Base-by-base conservation (phyloP, 1,284 basidiomycete species). In the Puccinia triticina region DNA sequence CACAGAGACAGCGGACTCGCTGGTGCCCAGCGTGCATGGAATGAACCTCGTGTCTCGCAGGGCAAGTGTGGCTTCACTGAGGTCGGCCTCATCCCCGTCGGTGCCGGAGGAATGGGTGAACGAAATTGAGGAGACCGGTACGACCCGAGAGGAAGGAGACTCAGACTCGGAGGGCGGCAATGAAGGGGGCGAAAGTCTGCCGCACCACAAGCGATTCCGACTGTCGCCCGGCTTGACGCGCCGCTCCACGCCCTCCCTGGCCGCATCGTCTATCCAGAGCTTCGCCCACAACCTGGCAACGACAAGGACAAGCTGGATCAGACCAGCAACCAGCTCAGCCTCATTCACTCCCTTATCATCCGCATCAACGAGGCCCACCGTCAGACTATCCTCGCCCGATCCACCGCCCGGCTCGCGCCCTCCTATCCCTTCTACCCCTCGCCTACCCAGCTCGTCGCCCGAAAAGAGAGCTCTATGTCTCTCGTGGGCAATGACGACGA, bases 271-370 rank as follows among this genome's bases (percentile, higher is more conserved):
- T 21, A 23, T 32, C 32, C 77, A 69, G 53, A 10, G 50, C 48
- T 10, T n/a, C 5, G 21, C 23, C 12, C 34, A 37, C 11, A 55
- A 8, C 46, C 53, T 74, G 8, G 32, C 18, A 64, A n/a, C 50
- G 76, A 78, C 8, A 18, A 32, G 32, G 69, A 46, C 16, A 81
- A 64, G 59, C 55, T 73, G 4, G 57, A 81, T n/a, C 34, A 59
- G 26, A 40, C 53, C 37, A 23, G 69, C 29, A 55, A 57, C 14
- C 67, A 81, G 23, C 57, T 81, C 23, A 29, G 67, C n/a, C 32
- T 81, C 18, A 73, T 81, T 21, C 78, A 81, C 43, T 72, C 78
- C 21, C 43, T 81, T 26, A 81, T 81, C 48, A 73, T 81, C 53
- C 57, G 48, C 43, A 61, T 81, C 26, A 81, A 81, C 69, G 78